phyloP scores from a whole-genome alignment of 495 filamentous ascomycete genomes.

The Hypoxylon fuscum region DNA sequence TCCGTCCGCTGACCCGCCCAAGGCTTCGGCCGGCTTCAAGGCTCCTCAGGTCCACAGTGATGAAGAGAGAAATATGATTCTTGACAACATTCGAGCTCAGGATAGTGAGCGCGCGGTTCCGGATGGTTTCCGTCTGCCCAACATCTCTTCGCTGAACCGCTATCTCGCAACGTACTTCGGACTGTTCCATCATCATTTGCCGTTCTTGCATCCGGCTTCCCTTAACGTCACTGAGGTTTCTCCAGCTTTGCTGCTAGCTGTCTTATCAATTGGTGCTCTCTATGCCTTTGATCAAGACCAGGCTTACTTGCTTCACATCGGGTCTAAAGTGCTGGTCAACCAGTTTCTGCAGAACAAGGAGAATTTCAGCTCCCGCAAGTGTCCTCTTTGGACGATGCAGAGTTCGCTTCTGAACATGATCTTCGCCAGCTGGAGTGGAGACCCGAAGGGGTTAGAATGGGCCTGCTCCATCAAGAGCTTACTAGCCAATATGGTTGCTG shows the following conservation, averaged over 20 bases:
- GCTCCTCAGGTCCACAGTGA: constrained; percentile 75
- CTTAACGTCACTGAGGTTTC: constrained; percentile 82
- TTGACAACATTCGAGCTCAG: constrained; percentile 82
- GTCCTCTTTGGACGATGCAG: constrained; percentile 97
- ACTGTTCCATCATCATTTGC: constrained; percentile 95
- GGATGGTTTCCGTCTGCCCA: constrained; percentile 88
- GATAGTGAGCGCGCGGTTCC: constrained; percentile 85
- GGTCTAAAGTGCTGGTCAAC: constrained; percentile 94
- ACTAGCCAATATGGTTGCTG: constrained; percentile 97
- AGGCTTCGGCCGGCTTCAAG: constrained; percentile 71
- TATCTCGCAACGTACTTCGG: constrained; percentile 96
- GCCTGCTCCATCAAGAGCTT: constrained; percentile 98
- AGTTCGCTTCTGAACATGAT: constrained; percentile 97
- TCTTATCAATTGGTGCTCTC: constrained; percentile 93
- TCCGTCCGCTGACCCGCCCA: constrained; percentile 50
- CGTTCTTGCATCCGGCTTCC: constrained; percentile 93
- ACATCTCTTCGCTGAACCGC: constrained; percentile 78
- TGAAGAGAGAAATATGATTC: constrained; percentile 80
- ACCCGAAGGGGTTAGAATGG: constrained; percentile 97
- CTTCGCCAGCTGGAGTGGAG: constrained; percentile 99
- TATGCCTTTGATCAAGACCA: constrained; percentile 98
- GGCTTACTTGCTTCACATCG: constrained; percentile 95
- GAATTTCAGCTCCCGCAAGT: constrained; percentile 98
- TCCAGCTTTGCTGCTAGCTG: constrained; percentile 84
- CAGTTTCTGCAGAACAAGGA: constrained; percentile 98